Evolutionary conservation across 78 protist genomes (phyloP).

Genomic region (slime mould (Dictyostelium discoideum)): DNA sequence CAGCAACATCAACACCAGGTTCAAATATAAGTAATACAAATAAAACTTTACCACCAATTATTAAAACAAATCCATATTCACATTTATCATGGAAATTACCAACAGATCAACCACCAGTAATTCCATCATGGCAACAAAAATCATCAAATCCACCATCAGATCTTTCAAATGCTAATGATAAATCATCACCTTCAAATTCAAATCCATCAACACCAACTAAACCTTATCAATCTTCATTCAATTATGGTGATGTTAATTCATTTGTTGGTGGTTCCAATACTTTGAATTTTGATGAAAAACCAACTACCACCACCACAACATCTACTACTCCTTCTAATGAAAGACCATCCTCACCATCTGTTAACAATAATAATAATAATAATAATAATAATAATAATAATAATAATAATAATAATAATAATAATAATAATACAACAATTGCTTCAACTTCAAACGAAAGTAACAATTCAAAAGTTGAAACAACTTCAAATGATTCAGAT

Average conservation of each 20-base stretch:
- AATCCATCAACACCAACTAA: conserved; percentile 32
- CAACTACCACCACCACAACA: background rate
- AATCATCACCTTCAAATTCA: background rate
- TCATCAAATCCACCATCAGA: background rate
- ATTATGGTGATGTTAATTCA: conserved; percentile 21
- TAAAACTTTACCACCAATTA: conserved; percentile 11
- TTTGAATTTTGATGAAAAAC: background rate
- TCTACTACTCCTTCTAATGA: background rate
- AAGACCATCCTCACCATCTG: background rate
- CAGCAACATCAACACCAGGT: background rate
- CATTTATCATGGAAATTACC: conserved; percentile 64
- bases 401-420: too few species aligned
- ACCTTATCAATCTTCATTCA: background rate
- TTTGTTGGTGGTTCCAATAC: background rate
- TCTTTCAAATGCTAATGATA: background rate
- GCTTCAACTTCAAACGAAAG: background rate
- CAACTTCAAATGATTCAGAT: background rate
- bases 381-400: too few species aligned
- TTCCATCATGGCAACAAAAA: conserved; percentile 79
- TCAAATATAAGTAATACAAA: background rate
- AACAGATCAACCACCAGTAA: conserved; percentile 38
- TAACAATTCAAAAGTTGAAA: background rate
- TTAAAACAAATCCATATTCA: conserved; percentile 20
- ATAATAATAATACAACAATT: background rate
- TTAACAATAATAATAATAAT: background rate